Base-by-base conservation (phyloP, 495 filamentous ascomycete species). In the Penicillium cinerascens region DNA sequence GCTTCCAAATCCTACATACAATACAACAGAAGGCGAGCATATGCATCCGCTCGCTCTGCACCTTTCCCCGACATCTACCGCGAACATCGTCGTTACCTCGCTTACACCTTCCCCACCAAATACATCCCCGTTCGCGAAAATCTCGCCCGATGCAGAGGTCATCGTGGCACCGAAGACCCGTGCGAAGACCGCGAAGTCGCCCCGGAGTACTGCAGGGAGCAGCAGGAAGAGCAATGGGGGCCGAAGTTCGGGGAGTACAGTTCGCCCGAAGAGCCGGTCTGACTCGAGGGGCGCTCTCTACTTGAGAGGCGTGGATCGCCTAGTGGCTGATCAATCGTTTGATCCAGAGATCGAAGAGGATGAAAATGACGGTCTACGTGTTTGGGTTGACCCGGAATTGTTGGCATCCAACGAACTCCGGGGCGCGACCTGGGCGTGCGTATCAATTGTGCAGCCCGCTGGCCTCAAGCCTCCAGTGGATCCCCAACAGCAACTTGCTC, bases 1-100 rank as follows among this genome's bases (percentile, higher is more conserved):
- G 37, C 76, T 98, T 13, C 91, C 91, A 13, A 96, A 95, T 64
- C 91, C 91, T 15, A 74, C 75, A 16, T 89, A 84, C 58, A 78
- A 71, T 25, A 60, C 78, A 13, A 61, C 57, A 10, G 66, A 84
- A 25, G 52, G 65, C 11, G 74, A 75, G 29, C 71, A 78, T 51
- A 68, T 76, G 55, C 93, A 98, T 61, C 89, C 95, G 16, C 72
- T 98, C 47, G 91, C 91, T 6, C 76, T 98, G 20, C 95, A 97
- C 70, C 82, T 98, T 4, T 96, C 92, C 15, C 92, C 89, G 3
- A 98, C 95, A 4, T 96, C 92, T 10, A 96, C 92, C 4, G 93
- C 93, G 5, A 96, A 90, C 67, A 90, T 98, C 50, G 82, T 87
- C 33, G 77, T 97, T 33, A 84, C 87, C 7, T 90, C 91, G 27